Conservation (phyloP, 345 rosid genomes). For the Aquilaria malaccensis region DNA sequence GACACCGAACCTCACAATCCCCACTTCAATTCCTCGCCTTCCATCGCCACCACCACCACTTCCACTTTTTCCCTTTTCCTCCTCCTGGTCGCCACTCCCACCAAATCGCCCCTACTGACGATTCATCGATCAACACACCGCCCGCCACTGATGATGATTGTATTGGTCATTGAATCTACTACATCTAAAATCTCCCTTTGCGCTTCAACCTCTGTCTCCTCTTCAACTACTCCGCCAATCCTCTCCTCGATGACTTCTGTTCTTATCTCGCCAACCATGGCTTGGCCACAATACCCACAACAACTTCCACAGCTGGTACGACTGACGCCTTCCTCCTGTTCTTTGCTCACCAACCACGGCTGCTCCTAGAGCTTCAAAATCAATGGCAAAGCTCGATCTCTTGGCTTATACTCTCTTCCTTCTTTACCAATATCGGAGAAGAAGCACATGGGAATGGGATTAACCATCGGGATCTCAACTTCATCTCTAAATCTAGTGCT, state of each 20-base stretch:
- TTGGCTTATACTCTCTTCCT: conserved; percentile 52
- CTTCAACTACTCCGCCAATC: conserved; percentile 22
- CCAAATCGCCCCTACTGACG: not conserved
- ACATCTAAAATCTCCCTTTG: conserved; percentile 6
- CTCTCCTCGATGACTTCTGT: conserved; percentile 38
- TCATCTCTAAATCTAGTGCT: conserved; percentile 20
- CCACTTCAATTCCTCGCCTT: not conserved
- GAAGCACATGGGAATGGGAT: conserved; percentile 14
- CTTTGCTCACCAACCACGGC: conserved; percentile 58
- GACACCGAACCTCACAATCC: not conserved
- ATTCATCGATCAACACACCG: no score
- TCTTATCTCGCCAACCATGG: conserved; percentile 17
- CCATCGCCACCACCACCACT: conserved; percentile 8
- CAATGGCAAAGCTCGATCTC: conserved; percentile 46
- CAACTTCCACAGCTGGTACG: conserved; percentile 53
- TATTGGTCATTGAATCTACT: no score
- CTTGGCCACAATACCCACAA: conserved; percentile 51
- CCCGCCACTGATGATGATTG: no score
- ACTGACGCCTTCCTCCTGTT: conserved; percentile 50
- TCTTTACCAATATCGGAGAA: conserved; percentile 31
- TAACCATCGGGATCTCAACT: conserved; percentile 31
- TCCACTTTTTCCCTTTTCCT: conserved; percentile 1
- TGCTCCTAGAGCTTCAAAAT: conserved; percentile 73
- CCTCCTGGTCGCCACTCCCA: conserved; percentile 15
- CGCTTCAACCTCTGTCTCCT: conserved; percentile 22